Conservation (phyloP, 129 eudicot species). For the Artemisia tridentata region DNA sequence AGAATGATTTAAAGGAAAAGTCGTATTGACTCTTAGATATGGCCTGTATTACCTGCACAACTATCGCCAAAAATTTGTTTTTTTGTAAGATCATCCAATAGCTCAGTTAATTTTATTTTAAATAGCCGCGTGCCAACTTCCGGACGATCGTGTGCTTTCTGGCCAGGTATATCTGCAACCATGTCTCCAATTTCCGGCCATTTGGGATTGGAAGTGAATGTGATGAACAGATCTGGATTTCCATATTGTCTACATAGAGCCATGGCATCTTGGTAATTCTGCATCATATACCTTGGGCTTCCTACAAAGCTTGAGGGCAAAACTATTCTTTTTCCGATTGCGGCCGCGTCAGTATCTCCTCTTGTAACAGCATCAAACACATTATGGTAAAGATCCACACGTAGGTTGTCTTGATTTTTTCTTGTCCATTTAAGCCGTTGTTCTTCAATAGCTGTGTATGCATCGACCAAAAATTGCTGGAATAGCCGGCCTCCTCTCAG, state of each 20-base stretch:
- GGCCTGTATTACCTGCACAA: too few relatives aligned
- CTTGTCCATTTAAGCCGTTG: not conserved
- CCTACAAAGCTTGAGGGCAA: not conserved
- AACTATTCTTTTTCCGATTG: not conserved
- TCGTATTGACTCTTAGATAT: too few relatives aligned
- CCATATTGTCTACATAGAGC: too few relatives aligned
- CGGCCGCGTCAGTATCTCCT: not conserved
- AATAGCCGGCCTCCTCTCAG: not conserved
- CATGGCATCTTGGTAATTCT: too few relatives aligned
- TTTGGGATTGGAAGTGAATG: not conserved
- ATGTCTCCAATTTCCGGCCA: not conserved
- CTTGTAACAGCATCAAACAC: not conserved
- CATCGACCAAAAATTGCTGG: not conserved
- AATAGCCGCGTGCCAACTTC: not conserved
- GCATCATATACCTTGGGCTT: too few relatives aligned
- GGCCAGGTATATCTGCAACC: not conserved
- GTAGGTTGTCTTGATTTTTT: not conserved
- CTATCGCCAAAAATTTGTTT: too few relatives aligned
- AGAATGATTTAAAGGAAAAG: not conserved
- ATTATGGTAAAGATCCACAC: not conserved
- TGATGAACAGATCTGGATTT: not conserved
- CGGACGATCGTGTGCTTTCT: not conserved
- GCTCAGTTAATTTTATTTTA: not conserved
- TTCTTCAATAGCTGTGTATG: not conserved
- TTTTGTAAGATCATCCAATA: not conserved